These are phyloP conservation scores for Talaromyces liani DNA, from an alignment of 495 filamentous ascomycete species.

Conservation along the genomic window DNA sequence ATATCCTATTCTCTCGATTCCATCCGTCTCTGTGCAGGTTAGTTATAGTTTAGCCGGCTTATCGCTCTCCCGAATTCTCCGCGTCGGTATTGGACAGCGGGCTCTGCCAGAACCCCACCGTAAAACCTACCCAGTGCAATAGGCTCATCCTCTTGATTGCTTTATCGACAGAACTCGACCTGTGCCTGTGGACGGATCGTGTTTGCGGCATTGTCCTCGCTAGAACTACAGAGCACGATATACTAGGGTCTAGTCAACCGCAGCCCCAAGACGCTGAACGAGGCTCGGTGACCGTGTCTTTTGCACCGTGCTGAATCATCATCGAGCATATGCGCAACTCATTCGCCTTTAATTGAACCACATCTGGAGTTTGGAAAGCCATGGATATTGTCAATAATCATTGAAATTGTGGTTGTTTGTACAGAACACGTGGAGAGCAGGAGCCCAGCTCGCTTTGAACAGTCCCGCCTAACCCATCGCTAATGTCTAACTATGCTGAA, in stretches of 20 bases:
- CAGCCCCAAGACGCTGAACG: background rate
- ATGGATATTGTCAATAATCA: background rate
- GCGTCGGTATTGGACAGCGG: background rate
- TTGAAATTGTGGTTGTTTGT: slow-evolving; percentile 1
- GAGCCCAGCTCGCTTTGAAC: background rate
- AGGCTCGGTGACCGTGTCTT: background rate
- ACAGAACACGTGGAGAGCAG: background rate
- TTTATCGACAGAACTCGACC: background rate
- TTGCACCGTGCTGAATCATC: background rate
- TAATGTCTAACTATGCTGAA: slow-evolving; percentile 29
- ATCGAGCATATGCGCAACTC: background rate
- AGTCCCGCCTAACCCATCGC: background rate
- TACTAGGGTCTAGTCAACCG: background rate
- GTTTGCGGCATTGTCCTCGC: background rate
- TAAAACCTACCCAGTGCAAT: background rate
- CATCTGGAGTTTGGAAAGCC: background rate
- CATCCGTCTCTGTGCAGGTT: background rate
- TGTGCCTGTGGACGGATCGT: background rate
- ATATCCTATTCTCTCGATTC: background rate
- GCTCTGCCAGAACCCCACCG: background rate
- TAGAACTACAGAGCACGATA: background rate
- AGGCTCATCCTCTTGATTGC: background rate
- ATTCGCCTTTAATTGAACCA: background rate
- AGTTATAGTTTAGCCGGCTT: background rate
- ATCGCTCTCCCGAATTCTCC: background rate